Evolutionary conservation across 148 eudicot species (phyloP), one percentile per base, ranked within the genome.

Genomic region (Amaranthus hypochondriacus): DNA sequence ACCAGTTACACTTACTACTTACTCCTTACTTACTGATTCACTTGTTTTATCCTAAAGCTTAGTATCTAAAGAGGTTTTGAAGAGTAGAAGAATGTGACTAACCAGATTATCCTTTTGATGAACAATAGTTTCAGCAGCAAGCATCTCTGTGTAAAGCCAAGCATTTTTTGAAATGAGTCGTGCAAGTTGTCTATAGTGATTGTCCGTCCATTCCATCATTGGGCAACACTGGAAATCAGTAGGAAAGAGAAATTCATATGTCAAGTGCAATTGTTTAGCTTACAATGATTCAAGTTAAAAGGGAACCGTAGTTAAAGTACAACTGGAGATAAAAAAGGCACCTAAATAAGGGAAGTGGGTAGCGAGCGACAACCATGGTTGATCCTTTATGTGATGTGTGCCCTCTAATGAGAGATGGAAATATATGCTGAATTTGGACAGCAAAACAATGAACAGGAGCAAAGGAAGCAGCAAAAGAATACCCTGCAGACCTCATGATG

Each of bases 151-250:
- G 72, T 89, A 95, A 70, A 95, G 90, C 99, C 99, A 95, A 42
- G 99, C 92, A 77, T 89, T 87, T 77, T 95, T 95, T 15, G 97
- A 86, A 51, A 95, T 81, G 63, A 89, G 84, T 43, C 99, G 84
- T 39, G 99, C 99, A 73, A 95, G 81, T 69, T 83, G 84, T 78
- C 99, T 88, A 69, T 82, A 95, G 82, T 92, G 96, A 83, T 83
- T 88, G 78, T 92, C 94, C 5, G 99, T 95, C 93, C 92, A 95
- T 7, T 95, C 99, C 99, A 95, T 95, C 99, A 95, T 95, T 53
- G 99, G 71, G 99, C 99, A 79, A 95, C 80, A 86, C 99, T 95
- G 81, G 11, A 21, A 74, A 63, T 57, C 49, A 71, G 48, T 7
- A 74, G 48, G 15, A 63, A 7, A 39, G 46, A 50, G 51, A n/a